Conservation (phyloP, 768 basidiomycete genomes). For the Calocybe cyanea region DNA sequence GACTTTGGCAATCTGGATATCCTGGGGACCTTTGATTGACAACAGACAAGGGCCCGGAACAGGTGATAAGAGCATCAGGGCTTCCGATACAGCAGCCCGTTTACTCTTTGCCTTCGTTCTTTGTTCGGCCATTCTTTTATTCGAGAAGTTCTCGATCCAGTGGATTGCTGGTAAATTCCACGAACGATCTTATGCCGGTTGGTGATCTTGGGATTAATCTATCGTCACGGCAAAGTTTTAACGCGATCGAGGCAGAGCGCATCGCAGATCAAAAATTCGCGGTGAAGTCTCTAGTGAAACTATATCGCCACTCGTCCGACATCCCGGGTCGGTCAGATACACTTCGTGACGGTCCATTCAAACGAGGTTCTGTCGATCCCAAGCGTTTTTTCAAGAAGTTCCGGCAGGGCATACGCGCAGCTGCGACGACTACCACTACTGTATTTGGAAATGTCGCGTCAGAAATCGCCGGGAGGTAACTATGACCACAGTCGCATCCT, state of each 20-base stretch:
- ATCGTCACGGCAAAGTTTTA: not conserved
- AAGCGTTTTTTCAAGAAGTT: constrained; percentile 65
- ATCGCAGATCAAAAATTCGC: constrained; percentile 82
- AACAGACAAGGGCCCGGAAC: constrained; percentile 29
- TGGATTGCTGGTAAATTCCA: constrained; percentile 83
- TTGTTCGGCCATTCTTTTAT: constrained; percentile 64
- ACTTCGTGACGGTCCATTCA: constrained; percentile 33
- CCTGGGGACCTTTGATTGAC: constrained; percentile 68
- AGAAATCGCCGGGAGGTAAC: constrained; percentile 48
- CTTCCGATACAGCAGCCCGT: constrained; percentile 55
- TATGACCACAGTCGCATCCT: not conserved
- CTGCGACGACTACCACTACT: constrained; percentile 81
- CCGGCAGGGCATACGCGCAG: constrained; percentile 63
- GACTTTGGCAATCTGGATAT: constrained; percentile 63
- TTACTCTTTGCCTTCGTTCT: constrained; percentile 72
- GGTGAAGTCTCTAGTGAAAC: constrained; percentile 60
- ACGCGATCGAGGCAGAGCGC: constrained; percentile 47
- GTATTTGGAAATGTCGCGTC: constrained; percentile 56
- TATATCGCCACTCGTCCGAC: constrained; percentile 79
- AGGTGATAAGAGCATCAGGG: constrained; percentile 28
- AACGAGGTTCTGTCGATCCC: constrained; percentile 47
- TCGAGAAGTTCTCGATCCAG: constrained; percentile 85
- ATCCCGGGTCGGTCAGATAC: constrained; percentile 66
- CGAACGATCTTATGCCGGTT: constrained; percentile 54
- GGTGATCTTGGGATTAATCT: not conserved